Conservation (phyloP, 2,329 filamentous ascomycete species). For the Simplicillium sp. region DNA sequence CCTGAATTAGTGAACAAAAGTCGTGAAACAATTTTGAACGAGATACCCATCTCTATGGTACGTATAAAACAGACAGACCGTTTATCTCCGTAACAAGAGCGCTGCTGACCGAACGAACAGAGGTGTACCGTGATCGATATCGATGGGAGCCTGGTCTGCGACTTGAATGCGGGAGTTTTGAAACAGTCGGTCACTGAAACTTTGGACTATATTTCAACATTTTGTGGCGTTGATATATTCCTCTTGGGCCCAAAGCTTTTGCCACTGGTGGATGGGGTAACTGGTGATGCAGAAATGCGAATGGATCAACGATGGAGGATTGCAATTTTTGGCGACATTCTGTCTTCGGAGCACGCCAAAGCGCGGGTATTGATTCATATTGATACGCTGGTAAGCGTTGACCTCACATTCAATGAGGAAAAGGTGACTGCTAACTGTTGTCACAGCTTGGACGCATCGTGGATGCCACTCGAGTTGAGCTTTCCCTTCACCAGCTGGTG, state of each 20-base stretch:
- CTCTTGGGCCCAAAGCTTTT: constrained; percentile 82
- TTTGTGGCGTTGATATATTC: constrained; percentile 94
- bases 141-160: constrained; percentile 81
- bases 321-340: constrained; percentile 88
- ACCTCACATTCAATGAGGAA: constrained; percentile 6
- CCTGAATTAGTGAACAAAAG: constrained; percentile 84
- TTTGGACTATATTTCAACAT: constrained; percentile 76
- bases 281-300: constrained; percentile 72
- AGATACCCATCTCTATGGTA: constrained; percentile 89
- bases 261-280: constrained; percentile 64
- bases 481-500: constrained; percentile 82
- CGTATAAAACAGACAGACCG: constrained; percentile 27
- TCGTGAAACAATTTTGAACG: constrained; percentile 80
- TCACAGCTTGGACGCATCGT: constrained; percentile 60
- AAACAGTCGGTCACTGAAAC: constrained; percentile 71
- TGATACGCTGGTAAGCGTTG: constrained; percentile 65
- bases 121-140: constrained; percentile 90
- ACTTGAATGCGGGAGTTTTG: constrained; percentile 56
- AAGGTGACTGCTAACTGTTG: background rate
- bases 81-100: background rate
- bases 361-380: constrained; percentile 94
- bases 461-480: constrained; percentile 72
- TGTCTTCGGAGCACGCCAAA: constrained; percentile 95
- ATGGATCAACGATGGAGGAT: constrained; percentile 87
- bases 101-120: constrained; percentile 33